phyloP scores from a whole-genome alignment of 306 rosid species.

The Cyclanthera cordifolia region DNA sequence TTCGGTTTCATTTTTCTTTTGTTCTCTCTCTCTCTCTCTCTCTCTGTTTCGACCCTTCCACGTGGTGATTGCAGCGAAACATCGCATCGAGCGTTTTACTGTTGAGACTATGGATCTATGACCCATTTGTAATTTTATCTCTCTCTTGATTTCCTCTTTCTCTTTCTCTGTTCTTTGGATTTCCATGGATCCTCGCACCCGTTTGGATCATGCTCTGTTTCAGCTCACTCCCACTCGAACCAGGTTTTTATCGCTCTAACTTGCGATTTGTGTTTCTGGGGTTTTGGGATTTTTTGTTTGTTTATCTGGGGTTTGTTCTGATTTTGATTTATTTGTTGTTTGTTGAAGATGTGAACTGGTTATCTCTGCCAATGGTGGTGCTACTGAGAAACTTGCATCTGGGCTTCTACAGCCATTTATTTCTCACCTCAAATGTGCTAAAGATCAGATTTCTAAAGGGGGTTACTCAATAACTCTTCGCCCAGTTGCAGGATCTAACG shows the following conservation, averaged over 20 bases:
- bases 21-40: slow-evolving; percentile 23
- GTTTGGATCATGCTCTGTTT: slow-evolving; percentile 79
- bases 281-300: neutral
- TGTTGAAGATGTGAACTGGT: slow-evolving; percentile 68
- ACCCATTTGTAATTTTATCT: slow-evolving; percentile 18
- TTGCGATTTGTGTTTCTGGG: slow-evolving; percentile 11
- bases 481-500: slow-evolving; percentile 30
- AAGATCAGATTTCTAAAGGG: slow-evolving; percentile 96
- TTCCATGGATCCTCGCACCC: slow-evolving; percentile 69
- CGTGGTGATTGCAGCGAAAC: slow-evolving; percentile 8
- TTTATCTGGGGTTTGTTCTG: slow-evolving; percentile 9
- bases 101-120: slow-evolving; percentile 10
- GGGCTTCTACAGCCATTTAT: slow-evolving; percentile 86
- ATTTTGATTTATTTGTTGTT: slow-evolving; percentile 11
- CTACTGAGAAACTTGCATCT: slow-evolving; percentile 71
- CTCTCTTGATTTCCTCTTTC: slow-evolving; percentile 1
- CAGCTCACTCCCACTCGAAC: slow-evolving; percentile 99
- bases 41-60: slow-evolving; percentile 21
- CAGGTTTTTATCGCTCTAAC: slow-evolving; percentile 35
- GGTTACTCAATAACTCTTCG: slow-evolving; percentile 83
- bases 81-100: slow-evolving; percentile 5
- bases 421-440: slow-evolving; percentile 59
- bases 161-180: slow-evolving; percentile 6
- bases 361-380: slow-evolving; percentile 40
- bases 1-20: neutral